These are phyloP conservation scores for Chiua virens DNA, from an alignment of 768 basidiomycete species.

Conservation along the genomic window DNA sequence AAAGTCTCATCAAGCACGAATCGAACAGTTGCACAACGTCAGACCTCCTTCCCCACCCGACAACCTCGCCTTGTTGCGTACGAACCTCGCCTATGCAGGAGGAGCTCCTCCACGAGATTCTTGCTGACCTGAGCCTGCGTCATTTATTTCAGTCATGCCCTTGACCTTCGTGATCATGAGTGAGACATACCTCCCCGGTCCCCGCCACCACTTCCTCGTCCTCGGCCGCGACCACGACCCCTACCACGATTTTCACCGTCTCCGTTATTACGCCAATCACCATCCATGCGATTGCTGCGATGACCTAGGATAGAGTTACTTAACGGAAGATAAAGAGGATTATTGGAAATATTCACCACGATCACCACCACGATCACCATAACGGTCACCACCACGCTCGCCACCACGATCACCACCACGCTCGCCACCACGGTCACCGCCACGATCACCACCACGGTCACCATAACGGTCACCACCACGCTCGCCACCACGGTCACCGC, in stretches of 20 bases:
- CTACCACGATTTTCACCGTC: slow-evolving; percentile 42
- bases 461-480: slow-evolving; percentile 22
- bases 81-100: slow-evolving; percentile 9
- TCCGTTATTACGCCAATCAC: slow-evolving; percentile 52
- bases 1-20: background rate
- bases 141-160: background rate
- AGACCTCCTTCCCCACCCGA: background rate
- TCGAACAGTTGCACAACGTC: slow-evolving; percentile 1
- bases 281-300: slow-evolving; percentile 27
- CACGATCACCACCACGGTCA: background rate
- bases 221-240: slow-evolving; percentile 46
- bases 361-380: too few relatives aligned
- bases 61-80: background rate
- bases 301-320: slow-evolving; percentile 8
- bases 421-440: slow-evolving; percentile 40
- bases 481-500: slow-evolving; percentile 34
- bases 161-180: too few relatives aligned
- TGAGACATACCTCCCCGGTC: slow-evolving; percentile 40
- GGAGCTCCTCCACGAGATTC: slow-evolving; percentile 22
- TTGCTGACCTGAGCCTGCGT: slow-evolving; percentile 20
- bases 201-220: slow-evolving; percentile 38
- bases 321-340: background rate
- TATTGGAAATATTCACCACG: slow-evolving; percentile 12
- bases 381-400: slow-evolving; percentile 24
- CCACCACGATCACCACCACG: slow-evolving; percentile 37